phyloP scores from a whole-genome alignment of 2,329 filamentous ascomycete genomes.

The Ilyonectria destructans region DNA sequence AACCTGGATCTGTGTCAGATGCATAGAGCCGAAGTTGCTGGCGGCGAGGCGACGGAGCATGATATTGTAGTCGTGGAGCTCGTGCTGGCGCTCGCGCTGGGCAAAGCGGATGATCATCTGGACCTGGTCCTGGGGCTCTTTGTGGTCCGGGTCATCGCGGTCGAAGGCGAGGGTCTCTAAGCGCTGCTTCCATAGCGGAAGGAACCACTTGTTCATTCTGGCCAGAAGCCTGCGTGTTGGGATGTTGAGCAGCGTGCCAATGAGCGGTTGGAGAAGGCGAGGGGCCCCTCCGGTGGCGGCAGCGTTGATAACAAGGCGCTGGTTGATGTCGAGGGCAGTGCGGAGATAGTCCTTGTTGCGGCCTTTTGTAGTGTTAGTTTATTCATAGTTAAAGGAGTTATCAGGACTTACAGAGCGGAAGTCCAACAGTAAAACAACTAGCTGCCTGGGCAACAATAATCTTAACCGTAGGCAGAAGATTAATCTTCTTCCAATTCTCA shows the following conservation, averaged over 20 bases:
- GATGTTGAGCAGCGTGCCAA: slow-evolving; percentile 49
- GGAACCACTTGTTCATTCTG: slow-evolving; percentile 49
- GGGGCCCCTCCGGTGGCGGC: slow-evolving; percentile 53
- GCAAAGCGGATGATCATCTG: slow-evolving; percentile 62
- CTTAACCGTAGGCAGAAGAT: slow-evolving; percentile 47
- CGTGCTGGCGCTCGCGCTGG: slow-evolving; percentile 55
- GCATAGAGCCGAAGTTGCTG: slow-evolving; percentile 58
- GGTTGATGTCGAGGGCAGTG: slow-evolving; percentile 49
- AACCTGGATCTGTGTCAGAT: slow-evolving; percentile 59
- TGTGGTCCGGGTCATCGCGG: slow-evolving; percentile 29
- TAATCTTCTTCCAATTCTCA: slow-evolving; percentile 54
- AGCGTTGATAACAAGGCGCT: slow-evolving; percentile 53
- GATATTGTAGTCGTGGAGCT: slow-evolving; percentile 51
- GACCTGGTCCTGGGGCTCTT: slow-evolving; percentile 57
- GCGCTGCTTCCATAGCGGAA: slow-evolving; percentile 43
- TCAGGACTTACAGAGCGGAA: slow-evolving; percentile 50
- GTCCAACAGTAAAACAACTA: slow-evolving; percentile 53
- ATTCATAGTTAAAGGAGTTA: not conserved
- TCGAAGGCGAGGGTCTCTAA: slow-evolving; percentile 17
- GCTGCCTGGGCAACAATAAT: slow-evolving; percentile 53
- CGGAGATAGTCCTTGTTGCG: slow-evolving; percentile 55
- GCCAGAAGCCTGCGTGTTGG: slow-evolving; percentile 41
- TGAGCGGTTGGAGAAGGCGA: slow-evolving; percentile 50
- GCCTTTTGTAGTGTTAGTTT: slow-evolving; percentile 37
- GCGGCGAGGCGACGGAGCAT: slow-evolving; percentile 53